phyloP scores from a whole-genome alignment of 2,329 filamentous ascomycete species.

The Didymella pomorum region DNA sequence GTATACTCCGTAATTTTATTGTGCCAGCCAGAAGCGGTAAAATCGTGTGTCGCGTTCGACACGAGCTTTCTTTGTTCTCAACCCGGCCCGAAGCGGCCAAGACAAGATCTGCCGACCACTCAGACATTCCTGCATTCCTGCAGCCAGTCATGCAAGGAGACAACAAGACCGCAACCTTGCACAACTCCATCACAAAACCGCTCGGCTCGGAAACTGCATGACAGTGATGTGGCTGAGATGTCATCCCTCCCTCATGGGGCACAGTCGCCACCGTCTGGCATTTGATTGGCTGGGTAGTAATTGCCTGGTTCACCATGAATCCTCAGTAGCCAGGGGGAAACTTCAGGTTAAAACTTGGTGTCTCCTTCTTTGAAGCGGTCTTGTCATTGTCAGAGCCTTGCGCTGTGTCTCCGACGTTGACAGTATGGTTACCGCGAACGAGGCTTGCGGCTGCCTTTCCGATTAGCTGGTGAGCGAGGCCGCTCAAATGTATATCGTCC shows the following conservation, averaged over 20 bases:
- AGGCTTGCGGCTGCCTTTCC: conserved; percentile 47
- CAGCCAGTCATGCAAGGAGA: conserved; percentile 47
- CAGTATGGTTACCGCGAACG: conserved; percentile 41
- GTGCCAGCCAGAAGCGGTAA: conserved; percentile 46
- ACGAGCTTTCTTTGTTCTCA: conserved; percentile 48
- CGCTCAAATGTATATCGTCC: conserved; percentile 48
- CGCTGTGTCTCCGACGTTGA: conserved; percentile 34
- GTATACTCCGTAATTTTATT: conserved; percentile 46
- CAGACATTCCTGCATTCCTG: conserved; percentile 48
- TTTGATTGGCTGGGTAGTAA: conserved; percentile 8
- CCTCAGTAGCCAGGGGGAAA: conserved; percentile 47
- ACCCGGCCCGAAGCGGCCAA: conserved; percentile 44
- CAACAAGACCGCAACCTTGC: conserved; percentile 36
- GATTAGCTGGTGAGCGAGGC: conserved; percentile 47
- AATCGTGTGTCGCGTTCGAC: conserved; percentile 36
- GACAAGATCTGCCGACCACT: conserved; percentile 34
- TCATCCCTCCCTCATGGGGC: conserved; percentile 24
- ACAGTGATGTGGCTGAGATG: conserved; percentile 25
- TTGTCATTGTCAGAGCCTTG: conserved; percentile 17
- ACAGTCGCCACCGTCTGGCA: conserved; percentile 1
- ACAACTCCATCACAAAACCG: conserved; percentile 21
- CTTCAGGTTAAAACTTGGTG: conserved; percentile 37
- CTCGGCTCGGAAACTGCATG: conserved; percentile 29
- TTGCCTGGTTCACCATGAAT: conserved; percentile 24
- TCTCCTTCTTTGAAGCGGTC: conserved; percentile 25